A percentile compares a stretch with the other conserved stretches of the same genome.
Conservation (phyloP, 148 eudicot species). For the Heliamphora exappendiculata region DNA sequence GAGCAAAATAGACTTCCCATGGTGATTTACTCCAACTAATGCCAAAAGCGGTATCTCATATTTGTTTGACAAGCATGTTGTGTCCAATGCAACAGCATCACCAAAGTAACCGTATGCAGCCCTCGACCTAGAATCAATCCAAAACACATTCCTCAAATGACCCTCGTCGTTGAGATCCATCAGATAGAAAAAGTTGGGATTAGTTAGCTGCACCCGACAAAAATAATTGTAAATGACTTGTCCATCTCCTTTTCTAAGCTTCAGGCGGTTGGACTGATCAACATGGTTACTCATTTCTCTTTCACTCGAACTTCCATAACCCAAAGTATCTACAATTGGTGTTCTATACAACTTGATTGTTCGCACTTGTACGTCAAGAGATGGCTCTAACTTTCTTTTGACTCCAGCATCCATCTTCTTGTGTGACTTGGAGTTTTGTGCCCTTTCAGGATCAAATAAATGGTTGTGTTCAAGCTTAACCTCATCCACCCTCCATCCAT, state of each 20-base stretch:
- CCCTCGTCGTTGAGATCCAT: slow-evolving; percentile 78
- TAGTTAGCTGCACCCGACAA: slow-evolving; percentile 43
- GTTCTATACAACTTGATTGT: slow-evolving; percentile 72
- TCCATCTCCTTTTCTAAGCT: slow-evolving; percentile 43
- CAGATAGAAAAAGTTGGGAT: slow-evolving; percentile 67
- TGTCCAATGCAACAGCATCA: slow-evolving; percentile 64
- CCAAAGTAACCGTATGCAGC: slow-evolving; percentile 66
- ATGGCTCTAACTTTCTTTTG: slow-evolving; percentile 51
- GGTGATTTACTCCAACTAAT: slow-evolving; percentile 78
- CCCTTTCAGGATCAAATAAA: slow-evolving; percentile 67
- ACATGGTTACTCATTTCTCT: slow-evolving; percentile 25
- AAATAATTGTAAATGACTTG: slow-evolving; percentile 45
- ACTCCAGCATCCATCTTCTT: slow-evolving; percentile 52
- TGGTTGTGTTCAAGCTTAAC: slow-evolving; percentile 86
- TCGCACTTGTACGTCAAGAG: slow-evolving; percentile 54
- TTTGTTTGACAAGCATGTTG: slow-evolving; percentile 48
- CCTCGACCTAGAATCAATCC: slow-evolving; percentile 76
- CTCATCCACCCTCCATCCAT: slow-evolving; percentile 79
- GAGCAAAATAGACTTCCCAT: slow-evolving; percentile 47
- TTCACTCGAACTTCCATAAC: slow-evolving; percentile 37
- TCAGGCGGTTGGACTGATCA: slow-evolving; percentile 36
- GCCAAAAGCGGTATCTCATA: slow-evolving; percentile 50
- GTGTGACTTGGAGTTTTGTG: slow-evolving; percentile 65
- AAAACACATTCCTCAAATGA: slow-evolving; percentile 60
- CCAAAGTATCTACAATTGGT: slow-evolving; percentile 33